Base-by-base conservation (phyloP, 257 asterid genomes). In the Salvia hispanica region DNA sequence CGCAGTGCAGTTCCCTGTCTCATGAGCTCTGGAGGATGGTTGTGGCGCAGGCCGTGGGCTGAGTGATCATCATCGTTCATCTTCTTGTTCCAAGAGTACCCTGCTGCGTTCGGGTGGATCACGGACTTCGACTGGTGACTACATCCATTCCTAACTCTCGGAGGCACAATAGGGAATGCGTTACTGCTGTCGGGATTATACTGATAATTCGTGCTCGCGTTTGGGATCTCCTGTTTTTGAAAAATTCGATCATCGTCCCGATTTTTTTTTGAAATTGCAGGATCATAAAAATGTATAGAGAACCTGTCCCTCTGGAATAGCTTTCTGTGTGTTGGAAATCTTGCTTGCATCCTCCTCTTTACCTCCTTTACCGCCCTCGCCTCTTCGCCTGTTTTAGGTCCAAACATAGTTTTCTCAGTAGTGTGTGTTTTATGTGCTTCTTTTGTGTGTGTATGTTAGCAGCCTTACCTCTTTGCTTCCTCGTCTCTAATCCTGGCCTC, bases 401-500 rank as follows among this genome's bases (percentile, higher is more conserved):
- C 70, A 59, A 59, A 36, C 11, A 44, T 58, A 14, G 60, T 43
- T 42, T 7, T 56, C 25, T 58, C 64, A 58, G 46, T 14, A 42
- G 16, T 25, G 12, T 37, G 64, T 58, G 48, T 12, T 31, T 10
- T 36, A 15, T 21, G 5, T 42, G 21, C 9, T 8, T 40, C 9
- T 40, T 7, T 7, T 34, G 5, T 34, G 21, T 21, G 6, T 62
- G 21, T 15, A 6, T 25, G 55, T n/a, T 63, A 15, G 51, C 2
- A 36, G 6, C n/a, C 47, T 7, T 82, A 83, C 98, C 89, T 84
- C 82, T 66, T 84, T 6, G 86, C 82, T 81, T 82, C 90, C 74
- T 83, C 87, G 58, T 90, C 96, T 70, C 86, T 85, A 46, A 84
- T 62, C 86, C 75, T 89, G 68, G 80, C 85, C 9, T 92, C 96